Percentiles rank a stretch among this genome's conserved stretches.
Evolutionary conservation across 2,329 filamentous ascomycete species (phyloP).

Genomic region (Aspergillus neotritici): DNA sequence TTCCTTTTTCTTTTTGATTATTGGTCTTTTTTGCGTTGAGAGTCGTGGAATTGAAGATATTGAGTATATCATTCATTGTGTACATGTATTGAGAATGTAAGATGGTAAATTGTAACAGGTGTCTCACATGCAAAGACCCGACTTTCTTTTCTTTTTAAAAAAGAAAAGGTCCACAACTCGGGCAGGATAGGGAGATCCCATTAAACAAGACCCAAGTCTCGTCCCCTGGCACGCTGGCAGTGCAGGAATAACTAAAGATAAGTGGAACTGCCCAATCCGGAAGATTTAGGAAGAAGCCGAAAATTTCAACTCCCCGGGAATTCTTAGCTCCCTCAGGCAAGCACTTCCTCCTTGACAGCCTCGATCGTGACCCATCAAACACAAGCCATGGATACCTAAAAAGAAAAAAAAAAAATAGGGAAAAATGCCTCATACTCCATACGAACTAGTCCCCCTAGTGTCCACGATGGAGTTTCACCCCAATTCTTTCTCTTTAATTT

Average conservation of each 20-base stretch:
- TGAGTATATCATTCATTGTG: no score
- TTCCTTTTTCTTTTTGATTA: neutral
- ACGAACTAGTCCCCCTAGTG: no score
- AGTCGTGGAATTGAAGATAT: no score
- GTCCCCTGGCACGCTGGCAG: neutral
- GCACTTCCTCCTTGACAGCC: no score
- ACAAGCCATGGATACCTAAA: no score
- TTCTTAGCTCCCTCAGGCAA: no score
- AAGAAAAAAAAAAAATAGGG: slow-evolving; percentile 1
- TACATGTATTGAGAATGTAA: no score
- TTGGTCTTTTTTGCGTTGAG: neutral
- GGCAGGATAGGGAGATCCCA: slow-evolving; percentile 5
- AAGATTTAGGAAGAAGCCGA: slow-evolving; percentile 11
- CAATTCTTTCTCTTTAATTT: no score
- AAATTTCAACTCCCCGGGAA: neutral
- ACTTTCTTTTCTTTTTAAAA: no score
- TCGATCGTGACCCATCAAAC: neutral
- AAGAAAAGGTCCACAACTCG: slow-evolving; percentile 4
- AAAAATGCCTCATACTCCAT: slow-evolving; percentile 8
- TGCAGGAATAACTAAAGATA: slow-evolving; percentile 6
- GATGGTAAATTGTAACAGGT: no score
- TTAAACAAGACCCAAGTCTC: slow-evolving; percentile 4
- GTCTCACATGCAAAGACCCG: no score
- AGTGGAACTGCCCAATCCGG: slow-evolving; percentile 8
- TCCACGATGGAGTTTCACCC: no score